A percentile compares a stretch with the other conserved stretches of the same genome.
These are phyloP conservation scores for Fusarium sarcochroum DNA, from an alignment of 2,329 filamentous ascomycete species.

Conservation along the genomic window DNA sequence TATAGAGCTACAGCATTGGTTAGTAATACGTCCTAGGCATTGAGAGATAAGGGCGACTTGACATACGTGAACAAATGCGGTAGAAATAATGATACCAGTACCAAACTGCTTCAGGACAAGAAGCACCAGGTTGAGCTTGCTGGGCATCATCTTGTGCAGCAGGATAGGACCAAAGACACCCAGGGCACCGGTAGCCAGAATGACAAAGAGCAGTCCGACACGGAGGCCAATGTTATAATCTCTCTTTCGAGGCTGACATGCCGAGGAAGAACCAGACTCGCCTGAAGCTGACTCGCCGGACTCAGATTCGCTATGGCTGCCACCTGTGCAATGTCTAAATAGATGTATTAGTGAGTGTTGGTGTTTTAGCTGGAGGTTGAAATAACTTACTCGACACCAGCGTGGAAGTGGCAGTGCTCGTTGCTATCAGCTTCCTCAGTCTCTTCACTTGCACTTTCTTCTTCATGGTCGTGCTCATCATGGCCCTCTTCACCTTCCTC, in stretches of 20 bases:
- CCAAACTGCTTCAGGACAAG: slow-evolving; percentile 80
- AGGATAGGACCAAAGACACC: slow-evolving; percentile 79
- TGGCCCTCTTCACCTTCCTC: slow-evolving; percentile 37
- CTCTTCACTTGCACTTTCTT: slow-evolving; percentile 22
- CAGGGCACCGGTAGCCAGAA: slow-evolving; percentile 76
- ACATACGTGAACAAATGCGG: slow-evolving; percentile 76
- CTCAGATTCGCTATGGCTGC: slow-evolving; percentile 56
- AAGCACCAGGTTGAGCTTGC: slow-evolving; percentile 65
- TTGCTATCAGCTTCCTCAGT: slow-evolving; percentile 34
- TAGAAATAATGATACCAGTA: slow-evolving; percentile 79
- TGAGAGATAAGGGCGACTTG: neutral
- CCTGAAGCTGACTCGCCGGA: slow-evolving; percentile 15
- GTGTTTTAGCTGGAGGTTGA: neutral
- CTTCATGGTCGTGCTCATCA: slow-evolving; percentile 27
- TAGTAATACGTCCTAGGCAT: neutral
- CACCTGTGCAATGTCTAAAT: slow-evolving; percentile 69
- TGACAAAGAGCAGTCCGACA: slow-evolving; percentile 79
- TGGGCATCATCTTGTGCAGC: slow-evolving; percentile 69
- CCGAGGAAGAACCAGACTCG: slow-evolving; percentile 46
- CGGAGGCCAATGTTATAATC: slow-evolving; percentile 78
- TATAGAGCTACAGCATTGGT: slow-evolving; percentile 70
- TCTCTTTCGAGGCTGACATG: slow-evolving; percentile 62
- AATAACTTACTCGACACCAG: slow-evolving; percentile 76
- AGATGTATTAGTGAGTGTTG: slow-evolving; percentile 9
- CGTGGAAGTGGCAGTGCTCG: slow-evolving; percentile 79